Conservation (phyloP, 345 rosid species). For the Citrus mangshanensis region DNA sequence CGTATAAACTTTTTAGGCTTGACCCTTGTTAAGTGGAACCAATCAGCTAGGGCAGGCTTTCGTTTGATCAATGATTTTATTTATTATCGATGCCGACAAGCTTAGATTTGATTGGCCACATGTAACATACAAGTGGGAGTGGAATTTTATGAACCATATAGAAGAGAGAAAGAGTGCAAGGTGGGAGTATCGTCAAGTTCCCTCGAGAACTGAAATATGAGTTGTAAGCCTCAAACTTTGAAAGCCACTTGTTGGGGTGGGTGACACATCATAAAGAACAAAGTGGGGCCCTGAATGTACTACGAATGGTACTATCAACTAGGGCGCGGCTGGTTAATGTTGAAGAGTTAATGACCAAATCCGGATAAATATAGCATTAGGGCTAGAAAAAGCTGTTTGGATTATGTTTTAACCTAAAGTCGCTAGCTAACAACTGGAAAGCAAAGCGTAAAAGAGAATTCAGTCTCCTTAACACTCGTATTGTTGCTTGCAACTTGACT, state of each 20-base stretch:
- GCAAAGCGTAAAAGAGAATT: constrained; percentile 17
- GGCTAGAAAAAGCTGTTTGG: constrained; percentile 20
- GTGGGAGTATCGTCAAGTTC: not conserved
- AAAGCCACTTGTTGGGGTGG: constrained; percentile 69
- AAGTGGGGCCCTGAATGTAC: constrained; percentile 30
- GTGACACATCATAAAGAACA: constrained; percentile 66
- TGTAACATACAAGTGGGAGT: not conserved
- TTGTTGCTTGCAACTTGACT: constrained; percentile 28
- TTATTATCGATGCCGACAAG: not conserved
- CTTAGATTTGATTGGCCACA: not conserved
- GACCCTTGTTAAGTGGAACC: not conserved
- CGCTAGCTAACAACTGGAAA: constrained; percentile 39
- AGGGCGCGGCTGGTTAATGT: not conserved
- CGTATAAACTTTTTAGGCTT: not conserved
- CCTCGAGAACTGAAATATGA: constrained; percentile 32
- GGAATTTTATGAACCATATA: not conserved
- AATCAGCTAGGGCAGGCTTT: not conserved
- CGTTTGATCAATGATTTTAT: not conserved
- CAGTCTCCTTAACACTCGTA: constrained; percentile 1
- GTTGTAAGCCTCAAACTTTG: constrained; percentile 46
- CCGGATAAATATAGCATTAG: constrained; percentile 20
- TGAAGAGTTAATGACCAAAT: not conserved
- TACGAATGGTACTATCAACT: constrained; percentile 35
- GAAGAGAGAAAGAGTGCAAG: not conserved
- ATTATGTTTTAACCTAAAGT: constrained; percentile 16